Conservation (phyloP, 305 asterid genomes). For the Withania somnifera region DNA sequence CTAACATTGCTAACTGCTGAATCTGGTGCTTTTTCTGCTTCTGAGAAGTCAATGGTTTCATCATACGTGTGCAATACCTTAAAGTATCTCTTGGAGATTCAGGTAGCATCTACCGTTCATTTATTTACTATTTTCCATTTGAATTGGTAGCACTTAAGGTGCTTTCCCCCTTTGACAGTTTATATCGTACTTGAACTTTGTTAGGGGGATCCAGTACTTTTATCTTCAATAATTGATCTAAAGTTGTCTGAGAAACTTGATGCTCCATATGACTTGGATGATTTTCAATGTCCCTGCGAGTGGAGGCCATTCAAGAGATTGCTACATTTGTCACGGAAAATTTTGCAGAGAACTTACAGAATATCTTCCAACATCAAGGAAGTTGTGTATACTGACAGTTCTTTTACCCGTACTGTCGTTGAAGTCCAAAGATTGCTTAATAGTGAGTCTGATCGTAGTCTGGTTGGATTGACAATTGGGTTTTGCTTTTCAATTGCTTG, state of each 20-base stretch:
- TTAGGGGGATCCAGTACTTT: slow-evolving; percentile 59
- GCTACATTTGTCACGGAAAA: slow-evolving; percentile 35
- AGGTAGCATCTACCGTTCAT: slow-evolving; percentile 33
- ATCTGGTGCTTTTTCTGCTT: slow-evolving; percentile 56
- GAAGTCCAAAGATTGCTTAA: slow-evolving; percentile 40
- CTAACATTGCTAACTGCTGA: slow-evolving; percentile 61
- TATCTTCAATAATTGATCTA: slow-evolving; percentile 44
- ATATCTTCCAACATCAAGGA: slow-evolving; percentile 30
- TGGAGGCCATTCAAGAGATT: slow-evolving; percentile 79
- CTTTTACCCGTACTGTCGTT: slow-evolving; percentile 38
- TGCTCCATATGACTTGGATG: slow-evolving; percentile 20
- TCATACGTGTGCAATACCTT: slow-evolving; percentile 66
- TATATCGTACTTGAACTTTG: slow-evolving; percentile 5
- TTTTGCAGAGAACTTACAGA: slow-evolving; percentile 28
- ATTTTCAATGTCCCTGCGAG: slow-evolving; percentile 44
- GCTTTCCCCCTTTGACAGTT: background rate
- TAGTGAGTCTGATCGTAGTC: slow-evolving; percentile 39
- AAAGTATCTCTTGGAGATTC: slow-evolving; percentile 74
- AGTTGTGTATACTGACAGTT: slow-evolving; percentile 19
- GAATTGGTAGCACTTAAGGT: background rate
- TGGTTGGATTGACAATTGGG: slow-evolving; percentile 46
- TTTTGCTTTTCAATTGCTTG: slow-evolving; percentile 70
- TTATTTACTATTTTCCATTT: background rate
- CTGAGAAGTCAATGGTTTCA: slow-evolving; percentile 76
- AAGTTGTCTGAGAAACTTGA: slow-evolving; percentile 58